Conservation (phyloP, 257 asterid genomes). For the Craterostigma plantagineum region DNA sequence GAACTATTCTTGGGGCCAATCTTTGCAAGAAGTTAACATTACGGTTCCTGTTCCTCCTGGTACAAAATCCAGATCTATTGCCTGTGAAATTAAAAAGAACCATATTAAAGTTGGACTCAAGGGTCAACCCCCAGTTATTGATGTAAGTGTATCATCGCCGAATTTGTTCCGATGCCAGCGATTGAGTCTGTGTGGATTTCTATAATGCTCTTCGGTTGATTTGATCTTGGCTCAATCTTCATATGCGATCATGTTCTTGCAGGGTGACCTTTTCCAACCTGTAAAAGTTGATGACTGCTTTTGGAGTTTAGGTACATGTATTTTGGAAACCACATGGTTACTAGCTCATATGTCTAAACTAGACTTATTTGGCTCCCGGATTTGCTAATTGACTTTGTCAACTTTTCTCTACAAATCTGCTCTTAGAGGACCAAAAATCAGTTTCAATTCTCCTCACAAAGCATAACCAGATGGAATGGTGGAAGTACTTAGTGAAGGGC, state of each 20-base stretch:
- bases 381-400: neutral
- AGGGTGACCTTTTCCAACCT: slow-evolving; percentile 58
- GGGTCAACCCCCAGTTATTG: slow-evolving; percentile 38
- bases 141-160: slow-evolving; percentile 12
- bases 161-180: neutral
- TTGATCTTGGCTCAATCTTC: neutral
- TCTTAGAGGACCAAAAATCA: slow-evolving; percentile 64
- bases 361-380: too few relatives aligned
- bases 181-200: neutral
- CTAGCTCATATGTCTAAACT: too few relatives aligned
- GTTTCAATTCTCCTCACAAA: slow-evolving; percentile 62
- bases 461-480: slow-evolving; percentile 85
- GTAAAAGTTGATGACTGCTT: slow-evolving; percentile 69
- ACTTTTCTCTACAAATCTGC: neutral
- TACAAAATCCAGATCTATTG: slow-evolving; percentile 30
- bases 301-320: slow-evolving; percentile 72
- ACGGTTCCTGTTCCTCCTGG: slow-evolving; percentile 59
- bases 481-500: slow-evolving; percentile 79
- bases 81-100: slow-evolving; percentile 38
- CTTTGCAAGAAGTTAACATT: slow-evolving; percentile 62
- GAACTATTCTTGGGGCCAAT: slow-evolving; percentile 61
- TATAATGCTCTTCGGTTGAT: neutral
- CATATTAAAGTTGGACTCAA: slow-evolving; percentile 43
- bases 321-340: too few relatives aligned
- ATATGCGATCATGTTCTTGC: slow-evolving; percentile 5